Base-by-base conservation (phyloP, 257 asterid species). In the Linderniella brevidens region DNA sequence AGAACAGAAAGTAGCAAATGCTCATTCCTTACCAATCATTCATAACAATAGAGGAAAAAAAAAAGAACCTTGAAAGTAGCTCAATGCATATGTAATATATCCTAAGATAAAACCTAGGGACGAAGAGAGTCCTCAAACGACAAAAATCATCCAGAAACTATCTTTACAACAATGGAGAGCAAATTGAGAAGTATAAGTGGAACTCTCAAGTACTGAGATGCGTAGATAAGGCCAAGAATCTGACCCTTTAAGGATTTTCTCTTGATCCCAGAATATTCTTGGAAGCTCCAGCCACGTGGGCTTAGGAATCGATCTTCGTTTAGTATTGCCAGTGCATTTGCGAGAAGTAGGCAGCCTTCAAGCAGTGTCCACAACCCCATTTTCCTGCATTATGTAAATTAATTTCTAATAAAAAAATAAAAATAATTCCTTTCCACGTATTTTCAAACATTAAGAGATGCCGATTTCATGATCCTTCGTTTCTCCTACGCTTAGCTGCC, bases 261-360 rank as follows among this genome's bases (percentile, higher is more conserved):
- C 58, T 67, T 69, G 38, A 84, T 66, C 45, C 98, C 98, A 47
- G 93, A 78, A 51, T 66, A 88, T 58, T 84, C 95, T 61, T 88
- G 94, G 76, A 84, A 84, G 65, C 94, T 80, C 98, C 98, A 88
- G 29, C 98, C 92, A 68, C 84, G 81, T 0, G 92, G 93, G 19
- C 86, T 71, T 61, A 88, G 88, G 57, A 83, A 84, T 41, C 93
- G 82, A 56, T 84, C 97, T 64, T 88, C 97, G 13, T 88, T 88
- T 54, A 84, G 58, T 52, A 88, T 84, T 52, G 95, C 97, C 56
- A 82, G 53, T 11, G 93, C 80, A 75, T 87, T 87, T 49, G 94
- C 95, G 73, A 87, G 81, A 57, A 87, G 97, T 55, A 87, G 70
- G 77, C 77, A 77, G 19, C 95, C 93, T 66, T 87, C 93, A 47